A percentile compares a stretch with the other conserved stretches of the same genome.
Evolutionary conservation across 345 rosid species (phyloP).

Genomic region (Eutrema yunnanense): DNA sequence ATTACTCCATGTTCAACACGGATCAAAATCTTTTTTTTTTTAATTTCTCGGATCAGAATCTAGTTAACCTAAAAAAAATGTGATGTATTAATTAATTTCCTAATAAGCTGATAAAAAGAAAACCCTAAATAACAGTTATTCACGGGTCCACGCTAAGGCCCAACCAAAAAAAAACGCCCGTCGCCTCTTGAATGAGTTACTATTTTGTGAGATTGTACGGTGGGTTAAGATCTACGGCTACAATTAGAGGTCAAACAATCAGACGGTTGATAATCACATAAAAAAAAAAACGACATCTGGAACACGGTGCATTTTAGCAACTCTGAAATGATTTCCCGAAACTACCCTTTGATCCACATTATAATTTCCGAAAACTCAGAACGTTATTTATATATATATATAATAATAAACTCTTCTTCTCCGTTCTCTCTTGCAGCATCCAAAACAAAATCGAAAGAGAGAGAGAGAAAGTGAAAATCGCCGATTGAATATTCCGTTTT

Average conservation of each 20-base stretch:
- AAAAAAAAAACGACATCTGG: neutral
- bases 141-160: neutral
- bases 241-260: neutral
- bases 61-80: no score
- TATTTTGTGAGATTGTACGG: neutral
- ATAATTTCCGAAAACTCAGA: conserved; percentile 6
- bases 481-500: neutral
- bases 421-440: conserved; percentile 36
- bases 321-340: neutral
- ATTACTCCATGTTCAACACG: no score
- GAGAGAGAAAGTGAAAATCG: neutral
- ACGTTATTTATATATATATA: conserved; percentile 17
- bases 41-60: no score
- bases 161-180: neutral
- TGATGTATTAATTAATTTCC: no score
- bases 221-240: neutral
- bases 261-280: conserved; percentile 1
- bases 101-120: no score
- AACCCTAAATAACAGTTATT: no score
- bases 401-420: neutral
- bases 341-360: neutral
- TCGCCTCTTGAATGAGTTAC: neutral
- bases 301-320: conserved; percentile 23
- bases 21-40: no score
- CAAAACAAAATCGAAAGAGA: neutral